Percentiles rank a stretch among this genome's conserved stretches.
These are phyloP conservation scores for Barbatosphaeria neglecta DNA, from an alignment of 495 filamentous ascomycete species.

Conservation along the genomic window DNA sequence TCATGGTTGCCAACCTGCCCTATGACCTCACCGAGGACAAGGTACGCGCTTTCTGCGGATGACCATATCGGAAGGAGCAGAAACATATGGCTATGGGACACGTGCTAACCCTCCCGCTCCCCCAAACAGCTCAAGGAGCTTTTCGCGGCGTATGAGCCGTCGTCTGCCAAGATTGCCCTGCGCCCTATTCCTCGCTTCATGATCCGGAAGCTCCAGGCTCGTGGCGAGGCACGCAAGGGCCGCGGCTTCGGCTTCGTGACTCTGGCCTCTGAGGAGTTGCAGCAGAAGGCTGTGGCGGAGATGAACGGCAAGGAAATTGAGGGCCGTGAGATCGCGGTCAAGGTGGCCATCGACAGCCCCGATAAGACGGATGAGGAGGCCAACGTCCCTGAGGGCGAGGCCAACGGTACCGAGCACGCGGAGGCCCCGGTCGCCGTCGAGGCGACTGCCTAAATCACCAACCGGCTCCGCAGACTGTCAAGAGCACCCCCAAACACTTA, in stretches of 20 bases:
- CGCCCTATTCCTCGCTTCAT: conserved; percentile 98
- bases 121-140: conserved; percentile 81
- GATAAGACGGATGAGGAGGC: conserved; percentile 91
- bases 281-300: conserved; percentile 90
- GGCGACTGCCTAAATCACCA: neutral
- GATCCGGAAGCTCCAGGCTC: conserved; percentile 98
- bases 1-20: conserved; percentile 98
- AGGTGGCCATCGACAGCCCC: conserved; percentile 98
- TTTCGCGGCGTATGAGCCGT: conserved; percentile 77
- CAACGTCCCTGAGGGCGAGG: conserved; percentile 35
- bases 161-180: conserved; percentile 93
- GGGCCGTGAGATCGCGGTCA: conserved; percentile 97
- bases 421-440: conserved; percentile 21
- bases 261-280: conserved; percentile 83
- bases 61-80: neutral
- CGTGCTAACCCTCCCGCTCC: conserved; percentile 27
- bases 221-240: conserved; percentile 96
- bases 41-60: conserved; percentile 33
- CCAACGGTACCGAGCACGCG: conserved; percentile 32
- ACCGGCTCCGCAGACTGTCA: neutral
- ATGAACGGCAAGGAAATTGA: conserved; percentile 99
- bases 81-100: too few species aligned
- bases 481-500: neutral
- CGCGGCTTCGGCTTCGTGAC: conserved; percentile 98
- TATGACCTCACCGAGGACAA: conserved; percentile 97